Base-by-base conservation (phyloP, 768 basidiomycete species). In the Brasilioporus rufonigricans region DNA sequence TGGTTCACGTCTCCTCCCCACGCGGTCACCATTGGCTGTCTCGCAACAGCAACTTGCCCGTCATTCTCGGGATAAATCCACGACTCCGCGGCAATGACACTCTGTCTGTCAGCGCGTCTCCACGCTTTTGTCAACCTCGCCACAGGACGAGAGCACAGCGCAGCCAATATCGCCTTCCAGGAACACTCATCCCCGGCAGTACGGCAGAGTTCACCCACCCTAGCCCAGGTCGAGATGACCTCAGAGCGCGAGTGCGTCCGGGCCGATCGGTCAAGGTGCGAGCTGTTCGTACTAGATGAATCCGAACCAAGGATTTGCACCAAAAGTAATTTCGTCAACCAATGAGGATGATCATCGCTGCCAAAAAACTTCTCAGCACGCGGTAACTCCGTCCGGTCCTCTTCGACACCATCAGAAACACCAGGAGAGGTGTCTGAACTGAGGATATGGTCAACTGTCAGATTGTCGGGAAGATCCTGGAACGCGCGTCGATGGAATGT, bases 51-150 rank as follows among this genome's bases (percentile, higher is more conserved):
- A 3, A 64, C 62, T 5, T 70, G 71, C 1, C 64, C 76, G 40
- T 71, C 73, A 11, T 67, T 67, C 49, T 67, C 69, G 27, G 74
- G 70, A 61, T 83, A 78, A 0, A 85, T 80, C 90, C 90, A 91
- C 4, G 77, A 75, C 58, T 90, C 87, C 27, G 90, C 78, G 3
- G 76, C 78, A 9, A 77, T 74, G 44, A 84, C 61, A 18, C 82
- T 81, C 21, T 77, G 74, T 0, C 80, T 66, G 54, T 90, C 86
- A 0, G 89, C 87, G 19, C 90, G 76, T 61, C 82, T 84, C 91
- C 91, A 93, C 6, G 78, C 87, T 67, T 90, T 91, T 47, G 85
- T 87, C 46, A 93, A 68, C 35, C 91, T 74, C 10, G 89, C 87
- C 21, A 93, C 77, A 18, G 91, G 86, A 26, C 84, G 75, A 16